Evolutionary conservation across 345 rosid genomes (phyloP), one percentile per base, ranked within the genome.

Genomic region (Erodium maritimum): DNA sequence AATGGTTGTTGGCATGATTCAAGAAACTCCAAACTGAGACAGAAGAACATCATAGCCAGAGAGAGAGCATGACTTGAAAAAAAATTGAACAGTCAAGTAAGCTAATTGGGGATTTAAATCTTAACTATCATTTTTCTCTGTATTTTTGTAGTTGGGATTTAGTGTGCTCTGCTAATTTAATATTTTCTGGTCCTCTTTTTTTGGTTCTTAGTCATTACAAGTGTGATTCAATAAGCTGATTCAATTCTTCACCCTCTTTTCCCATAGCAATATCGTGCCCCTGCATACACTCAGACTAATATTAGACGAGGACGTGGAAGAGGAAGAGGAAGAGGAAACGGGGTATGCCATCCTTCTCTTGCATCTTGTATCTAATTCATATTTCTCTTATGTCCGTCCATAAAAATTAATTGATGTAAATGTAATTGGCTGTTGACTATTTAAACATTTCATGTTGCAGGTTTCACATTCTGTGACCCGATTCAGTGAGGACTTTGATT

Each of bases 401-500:
- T 10, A 42, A 42, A 42, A 42, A 42, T 16, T 42, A 42, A 13
- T 16, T 42, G 8, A n/a, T n/a, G n/a, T n/a, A n/a, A 8, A 29
- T 29, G 8, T 29, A 29, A 3, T 29, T 7, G 48, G 11, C 1
- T 37, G 14, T 10, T 42, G 48, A 42, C 48, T 42, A 14, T 42
- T 42, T 14, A 3, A 10, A 14, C 12, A 12, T 42, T 42, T 54
- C 6, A 48, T 54, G 53, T 19, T 68, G 33, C 68, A 77, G 75
- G 52, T 52, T 56, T 53, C 59, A 5, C 60, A 23, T n/a, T 50
- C 50, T 17, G 55, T 21, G 10, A 12, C 63, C 16, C 76, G 56
- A 71, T 76, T 77, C 62, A 68, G 79, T 33, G 88, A 82, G 70
- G 91, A 85, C 65, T 82, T 85, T 71, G 84, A 85, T 77, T 85